Conservation (phyloP, 768 basidiomycete genomes). For the Serpula lacrymans region DNA sequence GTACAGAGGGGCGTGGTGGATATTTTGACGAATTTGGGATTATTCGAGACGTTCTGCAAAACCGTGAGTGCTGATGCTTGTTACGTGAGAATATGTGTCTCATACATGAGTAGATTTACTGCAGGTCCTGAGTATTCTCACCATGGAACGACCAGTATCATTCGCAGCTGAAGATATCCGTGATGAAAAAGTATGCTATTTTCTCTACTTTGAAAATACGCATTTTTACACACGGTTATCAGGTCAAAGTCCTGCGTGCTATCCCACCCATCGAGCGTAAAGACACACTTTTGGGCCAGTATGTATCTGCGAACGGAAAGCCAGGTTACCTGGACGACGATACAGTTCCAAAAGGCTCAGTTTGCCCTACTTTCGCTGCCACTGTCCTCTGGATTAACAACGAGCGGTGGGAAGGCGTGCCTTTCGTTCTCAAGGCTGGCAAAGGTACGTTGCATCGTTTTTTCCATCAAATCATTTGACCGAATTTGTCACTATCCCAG, state of each 20-base stretch:
- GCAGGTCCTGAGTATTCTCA: constrained; percentile 90
- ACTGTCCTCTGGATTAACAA: constrained; percentile 90
- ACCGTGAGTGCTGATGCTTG: constrained; percentile 65
- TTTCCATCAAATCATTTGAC: constrained; percentile 11
- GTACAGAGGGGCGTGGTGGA: constrained; percentile 99
- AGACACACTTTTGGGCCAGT: constrained; percentile 93
- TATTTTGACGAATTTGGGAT: constrained; percentile 99
- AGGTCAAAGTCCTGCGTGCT: constrained; percentile 95
- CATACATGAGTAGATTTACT: constrained; percentile 65
- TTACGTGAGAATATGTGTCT: constrained; percentile 12
- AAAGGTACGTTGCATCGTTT: constrained; percentile 62
- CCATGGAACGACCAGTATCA: constrained; percentile 98
- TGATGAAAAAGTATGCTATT: constrained; percentile 89
- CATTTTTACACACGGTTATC: too few relatives aligned
- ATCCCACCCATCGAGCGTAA: constrained; percentile 77
- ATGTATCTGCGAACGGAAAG: constrained; percentile 83
- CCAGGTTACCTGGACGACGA: constrained; percentile 99
- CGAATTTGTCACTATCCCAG: constrained; percentile 35
- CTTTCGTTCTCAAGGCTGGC: constrained; percentile 96
- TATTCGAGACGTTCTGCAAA: constrained; percentile 96
- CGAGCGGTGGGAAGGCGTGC: constrained; percentile 97
- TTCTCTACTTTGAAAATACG: constrained; percentile 2
- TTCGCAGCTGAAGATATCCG: constrained; percentile 97
- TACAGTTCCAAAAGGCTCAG: constrained; percentile 88
- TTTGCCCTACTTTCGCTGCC: constrained; percentile 93